phyloP scores from a whole-genome alignment of 306 rosid species.

The Castanea mollissima region DNA sequence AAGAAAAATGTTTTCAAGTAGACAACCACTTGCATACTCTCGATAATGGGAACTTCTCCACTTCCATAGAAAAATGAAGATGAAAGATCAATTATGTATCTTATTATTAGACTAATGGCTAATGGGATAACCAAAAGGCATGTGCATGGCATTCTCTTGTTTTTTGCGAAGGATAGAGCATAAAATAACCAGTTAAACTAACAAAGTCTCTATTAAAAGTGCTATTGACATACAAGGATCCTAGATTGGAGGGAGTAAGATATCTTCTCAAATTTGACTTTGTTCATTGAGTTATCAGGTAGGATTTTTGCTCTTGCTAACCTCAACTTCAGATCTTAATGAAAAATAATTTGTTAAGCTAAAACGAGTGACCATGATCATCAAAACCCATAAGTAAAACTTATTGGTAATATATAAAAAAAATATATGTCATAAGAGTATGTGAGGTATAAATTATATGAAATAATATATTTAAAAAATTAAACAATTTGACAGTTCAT shows the following conservation, averaged over 20 bases:
- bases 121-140: constrained; percentile 22
- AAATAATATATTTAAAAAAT: too few relatives aligned
- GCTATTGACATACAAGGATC: constrained; percentile 3
- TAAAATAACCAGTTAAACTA: not conserved
- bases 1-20: not conserved
- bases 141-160: constrained; percentile 53
- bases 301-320: not conserved
- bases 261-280: constrained; percentile 25
- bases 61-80: constrained; percentile 23
- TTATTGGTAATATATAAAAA: too few relatives aligned
- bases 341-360: not conserved
- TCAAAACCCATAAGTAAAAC: constrained; percentile 5
- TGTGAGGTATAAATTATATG: too few relatives aligned
- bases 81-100: constrained; percentile 17
- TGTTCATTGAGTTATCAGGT: constrained; percentile 11
- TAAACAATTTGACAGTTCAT: too few relatives aligned
- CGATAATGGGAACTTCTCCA: constrained; percentile 40
- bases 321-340: not conserved
- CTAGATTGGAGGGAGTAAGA: constrained; percentile 33
- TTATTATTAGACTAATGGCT: constrained; percentile 17
- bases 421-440: too few relatives aligned
- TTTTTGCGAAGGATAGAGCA: constrained; percentile 13
- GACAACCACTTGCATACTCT: constrained; percentile 16
- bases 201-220: not conserved
- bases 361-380: constrained; percentile 4